Percentiles rank a stretch among this genome's conserved stretches.
Evolutionary conservation across 1,284 basidiomycete genomes (phyloP).

Genomic region (Ceratobasidium sp.): DNA sequence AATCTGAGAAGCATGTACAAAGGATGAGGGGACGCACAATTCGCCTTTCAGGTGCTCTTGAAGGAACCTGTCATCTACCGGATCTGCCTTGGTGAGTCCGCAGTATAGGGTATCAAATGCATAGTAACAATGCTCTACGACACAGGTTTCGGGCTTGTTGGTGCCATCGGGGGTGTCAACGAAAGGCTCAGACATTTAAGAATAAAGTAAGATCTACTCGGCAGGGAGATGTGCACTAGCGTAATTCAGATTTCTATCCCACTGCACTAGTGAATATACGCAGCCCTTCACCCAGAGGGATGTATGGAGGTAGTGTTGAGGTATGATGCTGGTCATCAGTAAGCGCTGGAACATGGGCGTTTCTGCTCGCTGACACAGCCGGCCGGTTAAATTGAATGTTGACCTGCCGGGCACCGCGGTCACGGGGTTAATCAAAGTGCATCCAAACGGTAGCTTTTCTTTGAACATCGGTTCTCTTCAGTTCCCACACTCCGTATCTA

Average conservation of each 20-base stretch:
- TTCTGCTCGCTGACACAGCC: constrained; percentile 2
- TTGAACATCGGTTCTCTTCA: not conserved
- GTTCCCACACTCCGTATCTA: constrained; percentile 3
- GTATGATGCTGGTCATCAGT: not conserved
- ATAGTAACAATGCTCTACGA: constrained; percentile 77
- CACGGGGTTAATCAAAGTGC: not conserved
- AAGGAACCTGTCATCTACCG: constrained; percentile 66
- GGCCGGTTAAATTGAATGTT: not conserved
- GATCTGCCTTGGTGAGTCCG: constrained; percentile 65
- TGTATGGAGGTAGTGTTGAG: not conserved
- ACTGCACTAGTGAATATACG: not conserved
- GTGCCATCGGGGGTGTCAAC: not conserved
- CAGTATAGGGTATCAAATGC: constrained; percentile 84
- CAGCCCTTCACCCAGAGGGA: constrained; percentile 8
- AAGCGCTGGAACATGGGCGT: constrained; percentile 34
- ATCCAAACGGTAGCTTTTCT: not conserved
- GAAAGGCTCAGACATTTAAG: constrained; percentile 10
- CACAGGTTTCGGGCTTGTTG: constrained; percentile 60
- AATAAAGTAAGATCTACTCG: not conserved
- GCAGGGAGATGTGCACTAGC: too few relatives aligned
- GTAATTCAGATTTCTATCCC: too few relatives aligned
- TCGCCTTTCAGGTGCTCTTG: constrained; percentile 74
- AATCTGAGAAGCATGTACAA: constrained; percentile 1
- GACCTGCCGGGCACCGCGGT: too few relatives aligned
- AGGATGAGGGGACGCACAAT: constrained; percentile 22